These are phyloP conservation scores for Scytalidium lignicola DNA, from an alignment of 2,329 filamentous ascomycete genomes.

Conservation along the genomic window DNA sequence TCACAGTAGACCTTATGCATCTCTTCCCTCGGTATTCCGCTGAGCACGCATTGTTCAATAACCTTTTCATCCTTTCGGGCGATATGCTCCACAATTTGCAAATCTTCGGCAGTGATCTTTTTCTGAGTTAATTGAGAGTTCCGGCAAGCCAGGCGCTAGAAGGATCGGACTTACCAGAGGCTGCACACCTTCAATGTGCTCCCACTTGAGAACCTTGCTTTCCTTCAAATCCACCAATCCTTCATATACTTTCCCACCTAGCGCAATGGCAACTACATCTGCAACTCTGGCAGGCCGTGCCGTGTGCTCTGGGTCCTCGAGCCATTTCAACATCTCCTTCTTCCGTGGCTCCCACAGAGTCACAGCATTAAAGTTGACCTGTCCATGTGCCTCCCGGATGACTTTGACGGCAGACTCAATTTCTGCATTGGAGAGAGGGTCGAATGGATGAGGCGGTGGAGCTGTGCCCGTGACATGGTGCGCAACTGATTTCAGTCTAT, in stretches of 20 bases:
- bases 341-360: conserved; percentile 82
- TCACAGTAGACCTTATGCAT: conserved; percentile 98
- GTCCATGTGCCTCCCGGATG: conserved; percentile 63
- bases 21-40: conserved; percentile 73
- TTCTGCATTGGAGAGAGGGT: conserved; percentile 68
- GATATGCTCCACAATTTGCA: conserved; percentile 72
- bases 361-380: conserved; percentile 81
- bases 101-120: conserved; percentile 85
- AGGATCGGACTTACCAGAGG: conserved; percentile 55
- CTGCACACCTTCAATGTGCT: conserved; percentile 69
- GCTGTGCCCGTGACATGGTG: conserved; percentile 52
- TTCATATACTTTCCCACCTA: conserved; percentile 76
- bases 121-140: conserved; percentile 7
- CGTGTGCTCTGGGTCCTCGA: conserved; percentile 56
- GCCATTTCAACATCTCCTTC: conserved; percentile 75
- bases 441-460: conserved; percentile 64
- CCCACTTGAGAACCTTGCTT: conserved; percentile 67
- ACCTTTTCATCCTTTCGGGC: conserved; percentile 76
- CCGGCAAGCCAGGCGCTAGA: not conserved
- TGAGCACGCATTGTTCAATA: conserved; percentile 81
- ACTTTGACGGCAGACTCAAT: conserved; percentile 67
- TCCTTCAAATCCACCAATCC: conserved; percentile 70
- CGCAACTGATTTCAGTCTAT: conserved; percentile 59
- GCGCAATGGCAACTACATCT: conserved; percentile 77
- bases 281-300: conserved; percentile 67